Percentiles rank a stretch among this genome's conserved stretches.
phyloP scores from a whole-genome alignment of 1,284 basidiomycete species.

The Thecaphora thlaspeos region DNA sequence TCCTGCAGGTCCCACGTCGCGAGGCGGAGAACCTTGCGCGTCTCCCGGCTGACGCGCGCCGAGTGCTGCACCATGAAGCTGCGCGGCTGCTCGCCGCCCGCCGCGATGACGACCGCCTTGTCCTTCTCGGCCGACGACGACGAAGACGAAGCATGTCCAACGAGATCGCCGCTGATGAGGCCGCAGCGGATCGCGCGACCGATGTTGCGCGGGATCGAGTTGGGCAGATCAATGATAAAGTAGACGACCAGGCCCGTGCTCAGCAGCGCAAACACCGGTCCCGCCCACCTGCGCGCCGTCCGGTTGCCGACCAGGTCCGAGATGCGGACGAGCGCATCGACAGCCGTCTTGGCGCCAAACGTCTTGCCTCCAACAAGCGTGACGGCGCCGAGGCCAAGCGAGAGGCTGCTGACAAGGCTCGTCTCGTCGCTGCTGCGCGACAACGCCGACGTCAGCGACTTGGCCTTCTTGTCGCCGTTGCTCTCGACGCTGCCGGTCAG shows the following conservation, averaged over 20 bases:
- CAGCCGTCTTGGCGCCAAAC: constrained; percentile 63
- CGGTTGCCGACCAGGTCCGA: constrained; percentile 76
- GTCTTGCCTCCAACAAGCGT: constrained; percentile 81
- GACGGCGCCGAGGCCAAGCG: constrained; percentile 67
- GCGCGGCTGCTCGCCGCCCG: constrained; percentile 4
- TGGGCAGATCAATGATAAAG: constrained; percentile 83
- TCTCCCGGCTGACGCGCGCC: constrained; percentile 76
- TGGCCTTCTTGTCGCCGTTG: constrained; percentile 45
- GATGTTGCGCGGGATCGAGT: constrained; percentile 81
- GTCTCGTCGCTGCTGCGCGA: constrained; percentile 58
- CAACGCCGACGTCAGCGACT: no score
- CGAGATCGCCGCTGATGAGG: constrained; percentile 15
- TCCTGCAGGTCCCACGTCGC: constrained; percentile 90
- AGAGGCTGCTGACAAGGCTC: constrained; percentile 35
- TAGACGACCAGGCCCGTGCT: constrained; percentile 77
- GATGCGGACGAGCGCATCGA: constrained; percentile 49
- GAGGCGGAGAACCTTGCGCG: constrained; percentile 86
- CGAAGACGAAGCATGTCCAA: constrained; percentile 3
- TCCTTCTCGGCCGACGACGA: constrained; percentile 1
- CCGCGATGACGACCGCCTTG: not conserved
- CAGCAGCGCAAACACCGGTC: constrained; percentile 73
- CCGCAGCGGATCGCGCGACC: constrained; percentile 46
- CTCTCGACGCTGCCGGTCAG: constrained; percentile 22
- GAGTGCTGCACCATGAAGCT: constrained; percentile 71
- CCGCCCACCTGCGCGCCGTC: constrained; percentile 79